phyloP scores from a whole-genome alignment of 2,329 filamentous ascomycete genomes.

The Capronia americana region DNA sequence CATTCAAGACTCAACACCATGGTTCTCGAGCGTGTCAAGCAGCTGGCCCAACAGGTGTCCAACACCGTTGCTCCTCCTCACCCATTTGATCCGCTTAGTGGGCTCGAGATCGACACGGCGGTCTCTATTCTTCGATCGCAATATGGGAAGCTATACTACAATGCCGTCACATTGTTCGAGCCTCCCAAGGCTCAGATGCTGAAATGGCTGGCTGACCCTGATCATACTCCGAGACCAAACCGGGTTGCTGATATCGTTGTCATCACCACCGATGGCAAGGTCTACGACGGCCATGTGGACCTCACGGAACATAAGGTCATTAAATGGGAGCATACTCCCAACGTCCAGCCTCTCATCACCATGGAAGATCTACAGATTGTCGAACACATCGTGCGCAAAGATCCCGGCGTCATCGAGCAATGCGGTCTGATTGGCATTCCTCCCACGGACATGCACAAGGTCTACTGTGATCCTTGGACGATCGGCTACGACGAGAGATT shows the following conservation, averaged over 20 bases:
- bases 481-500: conserved; percentile 94
- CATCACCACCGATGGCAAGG: conserved; percentile 77
- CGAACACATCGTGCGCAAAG: conserved; percentile 75
- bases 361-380: conserved; percentile 88
- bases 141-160: conserved; percentile 77
- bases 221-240: conserved; percentile 65
- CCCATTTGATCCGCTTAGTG: conserved; percentile 78
- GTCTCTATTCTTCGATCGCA: conserved; percentile 72
- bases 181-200: conserved; percentile 85
- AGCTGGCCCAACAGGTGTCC: conserved; percentile 67
- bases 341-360: conserved; percentile 86
- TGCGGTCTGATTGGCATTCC: conserved; percentile 83
- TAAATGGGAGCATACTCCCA: conserved; percentile 76
- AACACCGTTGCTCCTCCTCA: conserved; percentile 64
- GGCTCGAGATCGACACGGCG: conserved; percentile 73
- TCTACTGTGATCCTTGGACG: conserved; percentile 96
- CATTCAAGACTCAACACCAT: conserved; percentile 46
- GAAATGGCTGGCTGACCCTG: conserved; percentile 73
- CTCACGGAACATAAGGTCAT: conserved; percentile 70
- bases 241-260: conserved; percentile 83
- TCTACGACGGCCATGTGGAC: conserved; percentile 83
- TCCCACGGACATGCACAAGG: conserved; percentile 86
- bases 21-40: conserved; percentile 69
- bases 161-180: conserved; percentile 83
- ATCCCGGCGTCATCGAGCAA: conserved; percentile 88